phyloP scores from a whole-genome alignment of 257 asterid genomes.

The Prunella vulgaris region DNA sequence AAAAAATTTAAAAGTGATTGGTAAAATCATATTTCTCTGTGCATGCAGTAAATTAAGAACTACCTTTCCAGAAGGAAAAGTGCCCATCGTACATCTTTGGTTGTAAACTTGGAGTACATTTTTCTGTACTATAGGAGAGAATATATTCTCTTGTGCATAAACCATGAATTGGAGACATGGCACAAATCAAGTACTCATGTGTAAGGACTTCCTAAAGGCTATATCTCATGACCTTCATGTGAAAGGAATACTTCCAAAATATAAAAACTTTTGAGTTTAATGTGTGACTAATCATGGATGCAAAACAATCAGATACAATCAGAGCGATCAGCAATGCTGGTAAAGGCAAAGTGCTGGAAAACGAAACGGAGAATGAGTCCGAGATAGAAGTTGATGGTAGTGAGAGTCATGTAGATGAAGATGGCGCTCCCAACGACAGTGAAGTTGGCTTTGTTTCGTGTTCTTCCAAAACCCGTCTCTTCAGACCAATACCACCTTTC shows the following conservation, averaged over 20 bases:
- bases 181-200: too few species aligned
- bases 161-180: background rate
- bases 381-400: slow-evolving; percentile 6
- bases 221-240: background rate
- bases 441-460: background rate
- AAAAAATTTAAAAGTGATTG: background rate
- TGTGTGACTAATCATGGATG: slow-evolving; percentile 19
- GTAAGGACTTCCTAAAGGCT: background rate
- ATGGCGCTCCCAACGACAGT: background rate
- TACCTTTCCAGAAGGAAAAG: background rate
- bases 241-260: background rate
- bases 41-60: background rate
- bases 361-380: background rate
- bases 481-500: slow-evolving; percentile 35
- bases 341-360: background rate
- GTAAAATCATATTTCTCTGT: background rate
- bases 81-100: background rate
- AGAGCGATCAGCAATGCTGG: background rate
- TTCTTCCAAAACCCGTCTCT: background rate
- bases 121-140: background rate
- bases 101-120: background rate
- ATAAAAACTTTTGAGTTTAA: background rate
- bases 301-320: slow-evolving; percentile 10
- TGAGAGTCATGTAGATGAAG: background rate
- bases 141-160: background rate